Evolutionary conservation across 2,329 filamentous ascomycete genomes (phyloP).

Genomic region (Endothia cerciana): DNA sequence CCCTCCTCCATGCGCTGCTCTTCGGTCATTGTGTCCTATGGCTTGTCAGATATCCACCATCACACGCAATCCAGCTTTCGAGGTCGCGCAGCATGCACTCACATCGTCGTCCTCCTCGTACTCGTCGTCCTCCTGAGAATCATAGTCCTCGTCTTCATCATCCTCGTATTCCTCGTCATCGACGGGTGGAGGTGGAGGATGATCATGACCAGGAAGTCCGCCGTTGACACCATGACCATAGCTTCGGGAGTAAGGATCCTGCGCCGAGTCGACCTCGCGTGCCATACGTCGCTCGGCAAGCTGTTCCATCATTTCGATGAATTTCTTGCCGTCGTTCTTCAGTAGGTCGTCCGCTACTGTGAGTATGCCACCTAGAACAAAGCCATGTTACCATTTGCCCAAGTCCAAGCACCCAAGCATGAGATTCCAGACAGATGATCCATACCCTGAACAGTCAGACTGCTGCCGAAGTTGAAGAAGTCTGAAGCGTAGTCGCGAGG

Average conservation of each 20-base stretch:
- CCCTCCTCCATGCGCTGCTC: constrained; percentile 99
- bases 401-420: constrained; percentile 35
- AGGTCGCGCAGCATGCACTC: background rate
- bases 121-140: constrained; percentile 62
- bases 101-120: constrained; percentile 77
- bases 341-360: constrained; percentile 97
- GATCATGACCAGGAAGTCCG: constrained; percentile 66
- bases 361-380: constrained; percentile 84
- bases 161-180: constrained; percentile 59
- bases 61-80: background rate
- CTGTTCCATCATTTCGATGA: constrained; percentile 99
- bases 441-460: constrained; percentile 87
- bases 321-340: constrained; percentile 98
- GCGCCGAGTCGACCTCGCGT: constrained; percentile 82
- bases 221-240: constrained; percentile 55
- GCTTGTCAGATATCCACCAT: constrained; percentile 28
- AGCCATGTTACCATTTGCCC: constrained; percentile 26
- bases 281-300: constrained; percentile 96
- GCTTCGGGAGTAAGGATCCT: constrained; percentile 48
- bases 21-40: constrained; percentile 95
- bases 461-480: constrained; percentile 97
- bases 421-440: constrained; percentile 32
- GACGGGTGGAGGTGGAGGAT: constrained; percentile 72
- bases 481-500: constrained; percentile 72
- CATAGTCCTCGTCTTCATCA: constrained; percentile 62